Evolutionary conservation across 805 yeast genomes (phyloP).

Genomic region (Kuraishia molischiana): DNA sequence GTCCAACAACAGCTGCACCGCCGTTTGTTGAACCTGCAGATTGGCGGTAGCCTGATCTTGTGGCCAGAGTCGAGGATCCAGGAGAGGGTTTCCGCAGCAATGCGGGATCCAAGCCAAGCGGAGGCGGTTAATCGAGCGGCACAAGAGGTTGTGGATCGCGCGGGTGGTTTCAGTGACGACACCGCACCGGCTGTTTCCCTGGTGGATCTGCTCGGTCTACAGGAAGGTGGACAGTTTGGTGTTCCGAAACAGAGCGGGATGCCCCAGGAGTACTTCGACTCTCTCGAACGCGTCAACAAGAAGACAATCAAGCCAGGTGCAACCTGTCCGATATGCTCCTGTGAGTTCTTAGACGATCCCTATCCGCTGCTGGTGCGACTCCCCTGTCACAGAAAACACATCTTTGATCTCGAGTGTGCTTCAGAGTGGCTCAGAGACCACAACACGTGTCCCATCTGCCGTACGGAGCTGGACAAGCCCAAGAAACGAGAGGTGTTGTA

Average conservation of each 20-base stretch:
- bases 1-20: neutral
- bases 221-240: no score
- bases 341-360: slow-evolving; percentile 56
- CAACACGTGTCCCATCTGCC: slow-evolving; percentile 78
- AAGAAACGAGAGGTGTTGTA: slow-evolving; percentile 25
- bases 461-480: slow-evolving; percentile 56
- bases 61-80: no score
- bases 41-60: no score
- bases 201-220: neutral
- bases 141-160: no score
- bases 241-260: neutral
- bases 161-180: neutral
- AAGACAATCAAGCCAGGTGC: slow-evolving; percentile 35
- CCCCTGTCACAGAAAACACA: slow-evolving; percentile 60
- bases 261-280: slow-evolving; percentile 42
- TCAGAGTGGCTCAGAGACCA: slow-evolving; percentile 79
- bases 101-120: no score
- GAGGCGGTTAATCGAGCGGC: no score
- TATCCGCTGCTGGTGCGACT: slow-evolving; percentile 74
- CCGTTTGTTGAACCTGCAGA: no score
- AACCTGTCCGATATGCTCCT: slow-evolving; percentile 80
- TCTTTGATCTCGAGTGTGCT: slow-evolving; percentile 83
- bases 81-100: no score
- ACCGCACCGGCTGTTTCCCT: neutral
- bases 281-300: slow-evolving; percentile 57